Conservation (phyloP, 108 stramenopile species). For the Cyclostephanos tholiformis region DNA sequence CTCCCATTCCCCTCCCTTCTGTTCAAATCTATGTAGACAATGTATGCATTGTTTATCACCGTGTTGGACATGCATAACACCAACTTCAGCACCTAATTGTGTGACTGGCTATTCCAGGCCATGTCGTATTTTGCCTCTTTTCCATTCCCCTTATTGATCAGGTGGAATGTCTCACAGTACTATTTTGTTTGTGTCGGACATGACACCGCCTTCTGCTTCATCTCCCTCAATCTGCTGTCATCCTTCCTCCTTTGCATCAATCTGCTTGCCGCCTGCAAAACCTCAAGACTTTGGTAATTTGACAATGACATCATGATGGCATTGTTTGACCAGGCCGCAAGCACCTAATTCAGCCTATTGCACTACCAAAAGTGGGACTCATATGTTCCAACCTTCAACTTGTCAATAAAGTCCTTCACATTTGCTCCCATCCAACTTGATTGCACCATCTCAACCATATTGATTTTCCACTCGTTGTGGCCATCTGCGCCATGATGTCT, state of each 20-base stretch:
- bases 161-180: no score
- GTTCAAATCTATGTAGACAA: no score
- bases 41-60: background rate
- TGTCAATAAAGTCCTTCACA: background rate
- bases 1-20: no score
- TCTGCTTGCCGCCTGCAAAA: no score
- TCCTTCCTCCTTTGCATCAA: no score
- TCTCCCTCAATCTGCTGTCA: no score
- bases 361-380: no score
- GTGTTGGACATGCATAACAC: background rate
- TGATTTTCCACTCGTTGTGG: conserved; percentile 1
- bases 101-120: no score
- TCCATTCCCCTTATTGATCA: background rate
- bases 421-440: background rate
- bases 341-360: background rate
- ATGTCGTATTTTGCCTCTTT: background rate
- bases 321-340: background rate
- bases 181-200: no score
- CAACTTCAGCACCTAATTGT: no score
- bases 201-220: no score
- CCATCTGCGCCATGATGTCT: conserved; percentile 7
- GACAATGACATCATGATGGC: background rate
- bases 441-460: conserved; percentile 2
- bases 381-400: background rate
- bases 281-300: background rate